Evolutionary conservation across 2,329 filamentous ascomycete genomes (phyloP), one percentile per base, ranked within the genome.

Genomic region (Aotearoamyces nothofagi): DNA sequence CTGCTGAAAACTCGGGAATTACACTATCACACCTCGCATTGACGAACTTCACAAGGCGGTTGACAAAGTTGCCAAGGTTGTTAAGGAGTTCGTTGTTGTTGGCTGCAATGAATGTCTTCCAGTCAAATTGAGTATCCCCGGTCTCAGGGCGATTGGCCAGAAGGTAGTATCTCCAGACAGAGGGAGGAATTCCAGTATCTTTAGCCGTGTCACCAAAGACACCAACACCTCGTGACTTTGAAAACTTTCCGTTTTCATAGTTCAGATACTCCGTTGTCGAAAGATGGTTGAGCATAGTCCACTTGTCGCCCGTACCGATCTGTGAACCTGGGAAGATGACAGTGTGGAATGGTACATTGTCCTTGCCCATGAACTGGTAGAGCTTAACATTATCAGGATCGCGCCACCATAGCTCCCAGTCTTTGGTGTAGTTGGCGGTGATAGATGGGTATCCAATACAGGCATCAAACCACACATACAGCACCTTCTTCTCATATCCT

Each of bases 391-490:
- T 66, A 24, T 92, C 77, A 0, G 83, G 82, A 51, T 92, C 78
- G 48, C 78, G 75, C 86, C 86, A 94, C 86, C 86, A 94, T 47
- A 81, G 68, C 58, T 92, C 75, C 86, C 86, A 94, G 37, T 92
- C 66, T 24, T 74, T 66, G 4, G 84, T 93, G 53, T 92, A 92
- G 43, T 73, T 84, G 39, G 81, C 82, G 2, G 86, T 93, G 42
- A 94, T 94, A 2, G 83, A 92, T n/a, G 84, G 76, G 51, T 94
- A 94, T 12, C 86, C 86, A 46, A 93, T 90, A 54, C 81, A 90
- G 31, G 82, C 82, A 50, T 92, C 82, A 49, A 94, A 83, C 53
- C 54, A 61, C 35, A 93, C 84, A 47, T 94, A 94, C 40, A 94
- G 73, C 36, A 93, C 87, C 37, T 81, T 81, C 38, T 76, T 63